These are phyloP conservation scores for Monosporascus ibericus DNA, from an alignment of 2,329 filamentous ascomycete genomes.

Conservation along the genomic window DNA sequence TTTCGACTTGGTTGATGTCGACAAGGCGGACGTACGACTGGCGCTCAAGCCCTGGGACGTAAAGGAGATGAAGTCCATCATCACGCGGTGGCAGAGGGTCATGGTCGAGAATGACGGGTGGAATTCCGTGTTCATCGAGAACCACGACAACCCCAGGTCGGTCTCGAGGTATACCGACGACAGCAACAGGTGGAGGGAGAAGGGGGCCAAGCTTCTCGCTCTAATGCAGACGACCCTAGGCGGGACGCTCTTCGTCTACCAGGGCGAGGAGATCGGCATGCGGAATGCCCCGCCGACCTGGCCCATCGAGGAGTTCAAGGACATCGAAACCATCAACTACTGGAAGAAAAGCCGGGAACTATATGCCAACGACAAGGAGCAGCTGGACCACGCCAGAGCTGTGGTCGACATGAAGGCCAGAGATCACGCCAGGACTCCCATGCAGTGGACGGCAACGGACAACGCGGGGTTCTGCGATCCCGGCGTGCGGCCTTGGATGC, in stretches of 20 bases:
- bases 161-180: constrained; percentile 50
- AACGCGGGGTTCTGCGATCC: constrained; percentile 57
- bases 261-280: constrained; percentile 62
- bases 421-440: constrained; percentile 62
- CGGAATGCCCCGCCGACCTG: constrained; percentile 53
- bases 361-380: constrained; percentile 30
- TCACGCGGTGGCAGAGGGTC: constrained; percentile 34
- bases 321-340: constrained; percentile 43
- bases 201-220: constrained; percentile 53
- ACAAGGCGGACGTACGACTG: constrained; percentile 38
- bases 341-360: constrained; percentile 31
- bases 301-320: constrained; percentile 57
- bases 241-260: constrained; percentile 61
- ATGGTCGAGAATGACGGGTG: constrained; percentile 49
- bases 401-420: constrained; percentile 54
- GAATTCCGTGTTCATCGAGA: constrained; percentile 60
- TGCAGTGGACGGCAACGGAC: constrained; percentile 54
- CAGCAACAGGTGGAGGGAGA: constrained; percentile 37
- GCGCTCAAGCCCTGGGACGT: constrained; percentile 42
- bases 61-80: constrained; percentile 31
- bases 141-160: constrained; percentile 57
- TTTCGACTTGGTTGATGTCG: constrained; percentile 59
- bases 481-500: constrained; percentile 52
- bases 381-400: constrained; percentile 39
- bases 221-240: constrained; percentile 44